phyloP scores from a whole-genome alignment of 2,329 filamentous ascomycete species.

The Penicillium sp. region DNA sequence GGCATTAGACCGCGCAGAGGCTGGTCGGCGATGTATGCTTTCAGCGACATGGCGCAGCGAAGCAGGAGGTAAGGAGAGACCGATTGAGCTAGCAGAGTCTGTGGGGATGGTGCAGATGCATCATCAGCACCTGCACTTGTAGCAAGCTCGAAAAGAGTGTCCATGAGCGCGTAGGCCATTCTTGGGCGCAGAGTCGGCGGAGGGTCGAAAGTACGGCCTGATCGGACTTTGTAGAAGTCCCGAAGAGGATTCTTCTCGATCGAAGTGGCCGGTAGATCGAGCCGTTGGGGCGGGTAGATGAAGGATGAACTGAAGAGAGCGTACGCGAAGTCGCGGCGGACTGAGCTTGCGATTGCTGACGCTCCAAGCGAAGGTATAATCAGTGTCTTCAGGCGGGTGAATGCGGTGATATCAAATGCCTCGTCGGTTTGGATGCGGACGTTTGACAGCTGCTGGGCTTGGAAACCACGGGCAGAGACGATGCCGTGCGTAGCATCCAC shows the following conservation, averaged over 20 bases:
- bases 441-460: conserved; percentile 43
- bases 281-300: conserved; percentile 68
- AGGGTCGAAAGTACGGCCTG: conserved; percentile 71
- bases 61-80: conserved; percentile 80
- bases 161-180: conserved; percentile 78
- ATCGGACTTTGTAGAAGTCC: conserved; percentile 63
- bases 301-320: conserved; percentile 80
- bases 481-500: conserved; percentile 68
- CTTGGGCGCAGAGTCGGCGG: conserved; percentile 63
- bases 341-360: conserved; percentile 62
- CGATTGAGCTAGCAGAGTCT: conserved; percentile 68
- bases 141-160: conserved; percentile 73
- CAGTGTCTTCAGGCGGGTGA: conserved; percentile 64
- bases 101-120: conserved; percentile 34
- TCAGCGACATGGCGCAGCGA: conserved; percentile 75
- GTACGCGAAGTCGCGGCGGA: conserved; percentile 68
- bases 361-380: conserved; percentile 74
- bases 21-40: conserved; percentile 86
- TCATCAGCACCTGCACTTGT: conserved; percentile 49
- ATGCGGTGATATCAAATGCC: conserved; percentile 75
- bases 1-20: conserved; percentile 86
- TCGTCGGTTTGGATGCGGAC: conserved; percentile 66
- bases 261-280: conserved; percentile 53
- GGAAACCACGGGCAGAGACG: conserved; percentile 61
- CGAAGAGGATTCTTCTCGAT: conserved; percentile 56